Conservation (phyloP, 768 basidiomycete species). For the Pleurotus djamor region DNA sequence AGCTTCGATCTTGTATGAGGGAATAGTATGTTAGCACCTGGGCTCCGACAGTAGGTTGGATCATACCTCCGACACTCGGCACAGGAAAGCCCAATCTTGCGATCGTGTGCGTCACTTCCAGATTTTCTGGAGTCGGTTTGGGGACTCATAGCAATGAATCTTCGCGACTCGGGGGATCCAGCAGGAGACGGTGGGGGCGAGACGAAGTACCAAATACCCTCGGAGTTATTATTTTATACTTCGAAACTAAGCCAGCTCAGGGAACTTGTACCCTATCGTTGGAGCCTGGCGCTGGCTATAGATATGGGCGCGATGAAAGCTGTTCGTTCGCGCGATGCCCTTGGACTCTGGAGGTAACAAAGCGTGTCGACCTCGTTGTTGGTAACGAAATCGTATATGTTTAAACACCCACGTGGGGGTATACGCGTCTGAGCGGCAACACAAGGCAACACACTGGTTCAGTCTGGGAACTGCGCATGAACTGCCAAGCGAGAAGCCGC, state of each 20-base stretch:
- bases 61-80: constrained; percentile 50
- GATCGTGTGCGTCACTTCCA: constrained; percentile 15
- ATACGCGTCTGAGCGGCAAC: too few relatives aligned
- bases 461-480: too few relatives aligned
- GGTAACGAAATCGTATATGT: too few relatives aligned
- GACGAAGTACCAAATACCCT: too few relatives aligned
- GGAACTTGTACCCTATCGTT: neutral
- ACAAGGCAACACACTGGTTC: too few relatives aligned
- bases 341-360: neutral
- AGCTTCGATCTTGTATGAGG: constrained; percentile 41
- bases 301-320: neutral
- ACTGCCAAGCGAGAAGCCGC: too few relatives aligned
- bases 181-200: too few relatives aligned
- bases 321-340: neutral
- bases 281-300: neutral
- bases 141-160: too few relatives aligned
- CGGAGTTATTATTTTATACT: too few relatives aligned
- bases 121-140: constrained; percentile 9
- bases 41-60: neutral
- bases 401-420: too few relatives aligned
- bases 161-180: too few relatives aligned
- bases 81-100: constrained; percentile 44
- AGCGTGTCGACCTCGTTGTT: too few relatives aligned
- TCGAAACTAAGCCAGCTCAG: neutral
- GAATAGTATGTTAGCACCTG: neutral